These are phyloP conservation scores for Alternaria sp. DNA, from an alignment of 2,329 filamentous ascomycete species.

Conservation along the genomic window DNA sequence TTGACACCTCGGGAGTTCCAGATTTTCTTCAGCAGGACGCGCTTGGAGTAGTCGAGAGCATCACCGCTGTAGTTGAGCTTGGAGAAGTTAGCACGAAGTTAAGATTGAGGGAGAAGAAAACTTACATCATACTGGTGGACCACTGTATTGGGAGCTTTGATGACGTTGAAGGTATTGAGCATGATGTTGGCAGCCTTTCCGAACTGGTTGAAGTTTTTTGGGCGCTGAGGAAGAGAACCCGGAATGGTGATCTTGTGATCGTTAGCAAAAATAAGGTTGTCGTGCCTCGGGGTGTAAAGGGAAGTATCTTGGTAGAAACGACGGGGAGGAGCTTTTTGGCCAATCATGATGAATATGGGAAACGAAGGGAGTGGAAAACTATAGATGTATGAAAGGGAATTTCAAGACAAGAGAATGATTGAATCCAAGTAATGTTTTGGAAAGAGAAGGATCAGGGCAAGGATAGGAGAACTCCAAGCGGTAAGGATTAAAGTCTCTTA, in stretches of 20 bases:
- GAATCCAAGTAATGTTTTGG: slow-evolving; percentile 8
- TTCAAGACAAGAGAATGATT: slow-evolving; percentile 4
- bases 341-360: slow-evolving; percentile 16
- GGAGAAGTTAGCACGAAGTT: slow-evolving; percentile 15
- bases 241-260: slow-evolving; percentile 35
- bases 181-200: slow-evolving; percentile 53
- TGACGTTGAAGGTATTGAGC: slow-evolving; percentile 80
- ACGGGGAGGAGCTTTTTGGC: not conserved
- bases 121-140: slow-evolving; percentile 88
- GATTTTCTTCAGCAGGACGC: slow-evolving; percentile 74
- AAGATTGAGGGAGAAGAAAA: slow-evolving; percentile 26
- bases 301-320: slow-evolving; percentile 22
- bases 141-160: slow-evolving; percentile 64
- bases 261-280: slow-evolving; percentile 34
- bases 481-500: not conserved
- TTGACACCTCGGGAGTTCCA: slow-evolving; percentile 74
- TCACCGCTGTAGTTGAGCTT: slow-evolving; percentile 71
- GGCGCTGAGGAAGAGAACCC: slow-evolving; percentile 44
- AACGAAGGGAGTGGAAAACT: not conserved
- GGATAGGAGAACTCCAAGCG: not conserved
- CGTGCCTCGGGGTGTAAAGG: slow-evolving; percentile 26
- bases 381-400: not conserved
- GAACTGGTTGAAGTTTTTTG: slow-evolving; percentile 47
- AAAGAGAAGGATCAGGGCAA: slow-evolving; percentile 1
- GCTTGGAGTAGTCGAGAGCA: slow-evolving; percentile 64